Base-by-base conservation (phyloP, 2,329 filamentous ascomycete genomes). In the Ophiocordyceps robertsii region DNA sequence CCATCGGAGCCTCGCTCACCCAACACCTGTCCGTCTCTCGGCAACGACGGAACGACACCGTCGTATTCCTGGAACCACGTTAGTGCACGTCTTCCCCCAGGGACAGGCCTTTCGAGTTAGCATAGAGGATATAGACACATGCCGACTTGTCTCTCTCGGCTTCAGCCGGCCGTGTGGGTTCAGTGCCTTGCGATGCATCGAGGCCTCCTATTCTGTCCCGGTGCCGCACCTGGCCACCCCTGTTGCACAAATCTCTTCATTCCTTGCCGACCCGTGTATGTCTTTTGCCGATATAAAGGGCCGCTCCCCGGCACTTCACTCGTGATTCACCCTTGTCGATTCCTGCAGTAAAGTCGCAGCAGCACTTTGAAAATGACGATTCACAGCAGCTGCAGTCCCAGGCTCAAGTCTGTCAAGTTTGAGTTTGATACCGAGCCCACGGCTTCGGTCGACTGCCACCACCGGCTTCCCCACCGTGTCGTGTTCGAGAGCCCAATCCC, bases 351-450 rank as follows among this genome's bases (percentile, higher is more conserved):
- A 7, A 24, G 24, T 24, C 7, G 24, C 24, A 24, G 24, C 24
- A 24, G 24, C 27, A 6, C 27, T 19, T 9, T 12, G 21, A 42
- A 37, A 14, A 42, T 42, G 40, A 29, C 40, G 6, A n/a, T 42
- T 12, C 40, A 37, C 27, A 30, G 33, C 27, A 24, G 12, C 16
- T 42, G 40, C 33, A 24, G 11, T 9, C 33, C 40, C 10, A 42
- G 33, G 14, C 33, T 42, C 27, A 42, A 42, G 27, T 42, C 40
- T 10, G 40, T 42, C 11, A 42, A 42, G 35, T 42, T 42, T n/a
- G 40, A 42, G 27, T 42, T 42, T 32, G 40, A 37, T 29, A 37
- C 40, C 16, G 13, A 30, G 9, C 16, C 24, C 2, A 14, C 24
- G 6, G 29, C 6, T 13, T 9, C 33, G 9, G 8, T 17, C 12